These are phyloP conservation scores for Chytriomyces sp. DNA, from an alignment of 192 early-diverging fungal species.

Conservation along the genomic window DNA sequence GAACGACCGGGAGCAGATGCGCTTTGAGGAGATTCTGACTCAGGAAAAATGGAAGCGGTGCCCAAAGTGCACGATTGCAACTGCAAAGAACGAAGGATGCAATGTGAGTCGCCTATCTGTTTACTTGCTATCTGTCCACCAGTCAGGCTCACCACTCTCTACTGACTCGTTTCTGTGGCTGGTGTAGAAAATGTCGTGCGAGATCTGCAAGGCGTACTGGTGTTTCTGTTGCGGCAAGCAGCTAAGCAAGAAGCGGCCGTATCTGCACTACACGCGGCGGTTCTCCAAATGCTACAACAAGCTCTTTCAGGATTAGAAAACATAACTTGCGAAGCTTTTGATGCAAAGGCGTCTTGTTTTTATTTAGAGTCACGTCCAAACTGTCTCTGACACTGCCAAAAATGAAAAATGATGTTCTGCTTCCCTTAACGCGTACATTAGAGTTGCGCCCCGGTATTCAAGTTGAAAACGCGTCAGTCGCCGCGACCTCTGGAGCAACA, in stretches of 20 bases:
- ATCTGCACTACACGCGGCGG: constrained; percentile 13
- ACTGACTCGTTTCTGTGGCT: not conserved
- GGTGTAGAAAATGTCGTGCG: constrained; percentile 36
- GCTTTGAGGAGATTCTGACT: constrained; percentile 27
- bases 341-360: no score
- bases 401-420: no score
- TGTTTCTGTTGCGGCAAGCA: constrained; percentile 31
- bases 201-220: constrained; percentile 32
- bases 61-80: constrained; percentile 23
- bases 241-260: constrained; percentile 23
- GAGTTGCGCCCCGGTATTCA: no score
- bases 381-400: no score
- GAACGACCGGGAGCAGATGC: constrained; percentile 14
- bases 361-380: no score
- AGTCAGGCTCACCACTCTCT: not conserved
- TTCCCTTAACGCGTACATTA: no score
- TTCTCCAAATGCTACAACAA: constrained; percentile 31
- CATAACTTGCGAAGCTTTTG: no score
- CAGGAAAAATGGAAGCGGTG: constrained; percentile 32
- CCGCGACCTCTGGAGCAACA: no score
- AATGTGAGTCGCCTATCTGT: not conserved
- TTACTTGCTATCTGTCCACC: not conserved
- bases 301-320: constrained; percentile 13
- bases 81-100: constrained; percentile 29
- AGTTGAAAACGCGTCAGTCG: no score